A percentile compares a stretch with the other conserved stretches of the same genome.
Evolutionary conservation across 2,329 filamentous ascomycete species (phyloP).

Genomic region (Amylocarpus encephaloides): DNA sequence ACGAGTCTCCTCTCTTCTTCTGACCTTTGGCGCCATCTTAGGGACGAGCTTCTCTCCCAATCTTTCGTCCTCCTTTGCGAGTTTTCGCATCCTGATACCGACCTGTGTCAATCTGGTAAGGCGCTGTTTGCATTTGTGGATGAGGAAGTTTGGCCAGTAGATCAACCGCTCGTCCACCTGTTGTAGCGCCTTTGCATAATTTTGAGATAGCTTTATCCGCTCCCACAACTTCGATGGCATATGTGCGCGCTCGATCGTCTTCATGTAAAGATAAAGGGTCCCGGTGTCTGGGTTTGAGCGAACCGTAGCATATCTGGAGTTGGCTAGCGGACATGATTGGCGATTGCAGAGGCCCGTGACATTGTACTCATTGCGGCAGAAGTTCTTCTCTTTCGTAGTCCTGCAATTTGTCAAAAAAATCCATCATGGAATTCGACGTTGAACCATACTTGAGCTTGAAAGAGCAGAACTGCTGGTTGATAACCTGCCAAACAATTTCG

Average conservation of each 20-base stretch:
- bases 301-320: slow-evolving; percentile 88
- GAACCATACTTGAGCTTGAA: slow-evolving; percentile 97
- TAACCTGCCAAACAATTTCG: slow-evolving; percentile 96
- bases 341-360: slow-evolving; percentile 77
- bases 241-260: slow-evolving; percentile 83
- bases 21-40: slow-evolving; percentile 85
- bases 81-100: slow-evolving; percentile 68
- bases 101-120: slow-evolving; percentile 90
- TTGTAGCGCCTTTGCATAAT: slow-evolving; percentile 83
- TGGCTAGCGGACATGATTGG: slow-evolving; percentile 85
- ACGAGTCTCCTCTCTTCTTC: slow-evolving; percentile 65
- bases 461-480: slow-evolving; percentile 90
- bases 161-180: slow-evolving; percentile 81
- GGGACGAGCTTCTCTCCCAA: slow-evolving; percentile 84
- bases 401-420: slow-evolving; percentile 42
- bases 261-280: slow-evolving; percentile 91
- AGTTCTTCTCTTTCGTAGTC: slow-evolving; percentile 80
- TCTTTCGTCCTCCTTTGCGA: slow-evolving; percentile 83
- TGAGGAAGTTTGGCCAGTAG: slow-evolving; percentile 91
- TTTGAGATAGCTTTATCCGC: slow-evolving; percentile 78
- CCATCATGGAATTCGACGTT: no score
- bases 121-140: slow-evolving; percentile 95
- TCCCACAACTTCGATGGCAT: slow-evolving; percentile 93
- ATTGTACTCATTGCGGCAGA: slow-evolving; percentile 94
- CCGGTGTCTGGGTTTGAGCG: slow-evolving; percentile 75